Base-by-base conservation (phyloP, 495 filamentous ascomycete genomes). In the Barbatosphaeria neglecta region DNA sequence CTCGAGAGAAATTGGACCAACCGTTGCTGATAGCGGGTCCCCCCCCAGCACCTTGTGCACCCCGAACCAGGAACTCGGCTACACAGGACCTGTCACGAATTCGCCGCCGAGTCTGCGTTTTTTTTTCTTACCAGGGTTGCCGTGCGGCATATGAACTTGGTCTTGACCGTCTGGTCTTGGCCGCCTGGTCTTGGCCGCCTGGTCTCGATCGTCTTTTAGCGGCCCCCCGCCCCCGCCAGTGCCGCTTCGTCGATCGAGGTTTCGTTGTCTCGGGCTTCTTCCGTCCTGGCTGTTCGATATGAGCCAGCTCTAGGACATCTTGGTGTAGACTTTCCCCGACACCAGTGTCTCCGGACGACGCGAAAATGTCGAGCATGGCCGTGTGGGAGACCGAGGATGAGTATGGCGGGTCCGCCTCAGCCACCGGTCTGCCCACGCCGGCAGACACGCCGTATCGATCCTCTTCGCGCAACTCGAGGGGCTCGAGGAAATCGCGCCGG, bases 381-480 rank as follows among this genome's bases (percentile, higher is more conserved):
- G 62, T 62, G 22, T 73, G 74, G 73, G 70, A 76, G 55, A 76
- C 71, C n/a, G 74, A 76, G 45, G 68, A 76, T 47, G 75, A 78
- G 62, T 63, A 71, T 56, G 65, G 55, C 46, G 61, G 52, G 49
- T 64, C 68, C 52, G 63, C 72, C 40, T 67, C 62, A 48, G 60
- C 62, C 27, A 59, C 72, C 19, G 66, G 73, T 18, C 64, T 89
- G 25, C 82, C 86, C 24, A 78, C 81, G 39, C 83, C 84, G 17
- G 69, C 75, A 18, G 77, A 80, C 35, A 82, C 80, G 15, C 80
- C 82, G 6, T 83, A 79, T 50, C 70, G 80, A 51, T 75, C 75
- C 11, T 78, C 78, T 13, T 76, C 81, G 24, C 65, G 72, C 52
- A 51, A 65, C 38, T 78, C 78, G 41, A 69, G 62, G 40, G 50